phyloP scores from a whole-genome alignment of 495 filamentous ascomycete genomes.

The Schizothecium vesticola region DNA sequence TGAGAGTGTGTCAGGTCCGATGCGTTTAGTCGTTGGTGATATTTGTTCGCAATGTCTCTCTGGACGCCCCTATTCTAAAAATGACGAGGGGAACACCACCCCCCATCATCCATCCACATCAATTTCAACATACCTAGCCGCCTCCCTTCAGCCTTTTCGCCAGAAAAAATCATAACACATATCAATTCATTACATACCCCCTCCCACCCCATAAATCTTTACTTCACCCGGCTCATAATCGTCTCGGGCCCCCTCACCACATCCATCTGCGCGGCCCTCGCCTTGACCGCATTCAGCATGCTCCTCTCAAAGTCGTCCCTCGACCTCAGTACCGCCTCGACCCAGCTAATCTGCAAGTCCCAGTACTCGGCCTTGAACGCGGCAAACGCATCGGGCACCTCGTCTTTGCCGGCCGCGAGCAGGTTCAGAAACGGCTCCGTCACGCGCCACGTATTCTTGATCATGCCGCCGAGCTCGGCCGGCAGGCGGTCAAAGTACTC shows the following conservation, averaged over 20 bases:
- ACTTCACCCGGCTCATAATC: constrained; percentile 86
- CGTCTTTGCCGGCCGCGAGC: constrained; percentile 68
- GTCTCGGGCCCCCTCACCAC: constrained; percentile 75
- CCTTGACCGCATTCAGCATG: constrained; percentile 83
- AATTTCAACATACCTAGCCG: too few relatives aligned
- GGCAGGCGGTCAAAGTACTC: constrained; percentile 59
- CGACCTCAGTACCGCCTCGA: constrained; percentile 82
- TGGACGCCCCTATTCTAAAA: not conserved
- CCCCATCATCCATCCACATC: not conserved
- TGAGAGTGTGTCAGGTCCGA: not conserved
- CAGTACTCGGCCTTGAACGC: constrained; percentile 80
- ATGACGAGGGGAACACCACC: not conserved
- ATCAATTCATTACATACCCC: constrained; percentile 1
- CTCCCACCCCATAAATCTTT: constrained; percentile 16
- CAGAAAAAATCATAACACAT: not conserved
- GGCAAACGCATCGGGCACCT: constrained; percentile 70
- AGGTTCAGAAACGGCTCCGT: constrained; percentile 74
- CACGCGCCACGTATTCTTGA: constrained; percentile 89
- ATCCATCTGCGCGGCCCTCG: constrained; percentile 75
- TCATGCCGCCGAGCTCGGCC: constrained; percentile 44
- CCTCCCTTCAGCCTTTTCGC: not conserved
- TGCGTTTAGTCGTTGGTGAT: not conserved
- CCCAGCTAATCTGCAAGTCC: constrained; percentile 93
- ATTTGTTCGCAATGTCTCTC: not conserved
- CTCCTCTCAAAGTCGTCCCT: constrained; percentile 90